These are phyloP conservation scores for Phanerodontia chrysosporium DNA, from an alignment of 768 basidiomycete genomes.

Conservation along the genomic window DNA sequence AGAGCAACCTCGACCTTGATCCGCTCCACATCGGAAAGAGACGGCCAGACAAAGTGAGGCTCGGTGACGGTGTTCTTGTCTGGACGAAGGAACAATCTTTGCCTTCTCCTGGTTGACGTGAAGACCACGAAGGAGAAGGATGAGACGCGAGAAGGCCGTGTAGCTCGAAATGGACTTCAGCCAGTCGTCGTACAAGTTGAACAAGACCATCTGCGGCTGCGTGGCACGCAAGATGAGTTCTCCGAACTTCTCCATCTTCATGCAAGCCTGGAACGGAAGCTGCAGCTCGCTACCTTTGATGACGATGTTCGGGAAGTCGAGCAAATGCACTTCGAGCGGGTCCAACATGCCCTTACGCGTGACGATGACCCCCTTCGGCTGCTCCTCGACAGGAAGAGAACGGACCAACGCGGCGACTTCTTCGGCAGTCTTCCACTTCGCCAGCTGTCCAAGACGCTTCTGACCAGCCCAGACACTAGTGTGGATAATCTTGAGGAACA, in stretches of 20 bases:
- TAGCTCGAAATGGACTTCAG: conserved; percentile 98
- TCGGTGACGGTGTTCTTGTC: conserved; percentile 97
- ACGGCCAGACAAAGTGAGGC: conserved; percentile 97
- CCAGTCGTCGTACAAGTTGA: conserved; percentile 99
- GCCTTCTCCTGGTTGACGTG: conserved; percentile 99
- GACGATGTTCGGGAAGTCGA: conserved; percentile 99
- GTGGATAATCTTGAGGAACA: conserved; percentile 99
- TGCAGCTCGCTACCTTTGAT: conserved; percentile 99
- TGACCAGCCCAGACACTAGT: conserved; percentile 99
- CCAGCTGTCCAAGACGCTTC: conserved; percentile 99
- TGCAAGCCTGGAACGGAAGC: conserved; percentile 98
- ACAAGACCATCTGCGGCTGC: conserved; percentile 98
- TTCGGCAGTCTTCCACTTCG: conserved; percentile 99
- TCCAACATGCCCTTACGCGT: conserved; percentile 99
- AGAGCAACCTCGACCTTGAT: conserved; percentile 98
- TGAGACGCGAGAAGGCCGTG: conserved; percentile 97
- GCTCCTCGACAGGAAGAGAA: conserved; percentile 98
- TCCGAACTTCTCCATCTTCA: conserved; percentile 99
- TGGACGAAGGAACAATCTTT: conserved; percentile 94
- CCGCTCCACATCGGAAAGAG: conserved; percentile 92
- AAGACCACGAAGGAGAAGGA: conserved; percentile 92
- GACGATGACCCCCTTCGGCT: conserved; percentile 99
- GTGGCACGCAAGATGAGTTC: conserved; percentile 95
- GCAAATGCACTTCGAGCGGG: conserved; percentile 94
- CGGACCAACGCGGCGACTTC: conserved; percentile 98